Percentiles rank a stretch among this genome's conserved stretches.
Evolutionary conservation across 129 eudicot genomes (phyloP).

Genomic region (Centrapalus pauciflorus): DNA sequence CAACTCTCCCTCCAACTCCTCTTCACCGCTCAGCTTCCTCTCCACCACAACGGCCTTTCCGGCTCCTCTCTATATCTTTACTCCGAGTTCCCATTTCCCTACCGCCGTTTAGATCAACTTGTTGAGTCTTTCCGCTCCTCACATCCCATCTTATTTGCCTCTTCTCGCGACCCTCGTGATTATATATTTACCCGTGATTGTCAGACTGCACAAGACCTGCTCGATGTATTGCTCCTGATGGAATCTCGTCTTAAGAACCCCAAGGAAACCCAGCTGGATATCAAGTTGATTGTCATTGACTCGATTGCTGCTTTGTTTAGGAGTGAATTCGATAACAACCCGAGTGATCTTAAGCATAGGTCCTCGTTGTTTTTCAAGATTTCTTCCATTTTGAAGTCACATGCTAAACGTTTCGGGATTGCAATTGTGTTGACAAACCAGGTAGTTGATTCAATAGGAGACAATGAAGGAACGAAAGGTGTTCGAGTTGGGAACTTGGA

Average conservation of each 20-base stretch:
- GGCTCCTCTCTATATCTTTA: constrained; percentile 67
- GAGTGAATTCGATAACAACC: constrained; percentile 60
- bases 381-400: constrained; percentile 37
- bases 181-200: constrained; percentile 38
- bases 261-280: constrained; percentile 18
- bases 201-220: constrained; percentile 61
- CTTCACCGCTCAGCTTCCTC: constrained; percentile 77
- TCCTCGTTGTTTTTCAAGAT: constrained; percentile 60
- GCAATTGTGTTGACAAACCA: constrained; percentile 84
- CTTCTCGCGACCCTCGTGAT: constrained; percentile 37
- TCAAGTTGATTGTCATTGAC: constrained; percentile 70
- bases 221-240: constrained; percentile 60
- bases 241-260: constrained; percentile 32
- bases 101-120: constrained; percentile 77
- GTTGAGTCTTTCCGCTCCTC: constrained; percentile 30
- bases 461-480: constrained; percentile 30
- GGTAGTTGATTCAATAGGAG: constrained; percentile 68
- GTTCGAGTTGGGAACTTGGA: constrained; percentile 66
- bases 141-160: constrained; percentile 17
- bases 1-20: constrained; percentile 89
- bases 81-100: constrained; percentile 76
- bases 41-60: constrained; percentile 56
- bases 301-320: constrained; percentile 84
- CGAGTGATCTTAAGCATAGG: constrained; percentile 51
- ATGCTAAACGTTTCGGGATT: constrained; percentile 56